Base-by-base conservation (phyloP, 257 asterid genomes). In the Echites panduratus region DNA sequence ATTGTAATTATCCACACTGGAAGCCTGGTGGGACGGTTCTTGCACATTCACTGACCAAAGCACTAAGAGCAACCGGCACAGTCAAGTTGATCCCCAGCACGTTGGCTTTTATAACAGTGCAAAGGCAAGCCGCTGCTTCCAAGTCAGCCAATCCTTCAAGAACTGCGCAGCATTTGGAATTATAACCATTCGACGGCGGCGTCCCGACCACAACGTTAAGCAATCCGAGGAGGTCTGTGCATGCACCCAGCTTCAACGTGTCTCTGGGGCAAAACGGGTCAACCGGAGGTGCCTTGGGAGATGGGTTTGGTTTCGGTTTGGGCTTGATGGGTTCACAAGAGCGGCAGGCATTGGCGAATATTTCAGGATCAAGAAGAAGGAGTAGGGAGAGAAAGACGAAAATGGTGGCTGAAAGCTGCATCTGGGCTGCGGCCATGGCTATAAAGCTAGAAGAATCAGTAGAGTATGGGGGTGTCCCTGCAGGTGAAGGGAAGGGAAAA, bases 71-170 rank as follows among this genome's bases (percentile, higher is more conserved):
- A 71, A 93, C 71, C 29, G 93, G 96, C 50, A 93, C 79, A 67
- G 85, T 72, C 82, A 93, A 78, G 85, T 91, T 89, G 47, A 91
- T 88, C n/a, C 98, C 97, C 0, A 93, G 90, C 29, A 89, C 89
- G 12, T 84, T 88, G 3, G 95, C 95, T 84, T 89, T 91, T 2
- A 89, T 75, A 48, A 85, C 97, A 2, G 97, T 91, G 84, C 97
- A 91, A 35, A 91, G 95, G 78, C 97, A 91, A 43, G 85, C 96
- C 0, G 97, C 98, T 54, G 69, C 97, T 84, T 93, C 97, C 82
- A 91, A 68, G 77, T 89, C 89, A 0, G 86, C 86, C 82, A 91
- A 69, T 16, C 97, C 97, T 59, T 87, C 75, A 0, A 91, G 95
- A 48, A 89, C 6, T 0, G 95, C 82, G 24, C 97, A 91, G 76